phyloP scores from a whole-genome alignment of 768 basidiomycete genomes.

The Clitopilus passeckerianus region DNA sequence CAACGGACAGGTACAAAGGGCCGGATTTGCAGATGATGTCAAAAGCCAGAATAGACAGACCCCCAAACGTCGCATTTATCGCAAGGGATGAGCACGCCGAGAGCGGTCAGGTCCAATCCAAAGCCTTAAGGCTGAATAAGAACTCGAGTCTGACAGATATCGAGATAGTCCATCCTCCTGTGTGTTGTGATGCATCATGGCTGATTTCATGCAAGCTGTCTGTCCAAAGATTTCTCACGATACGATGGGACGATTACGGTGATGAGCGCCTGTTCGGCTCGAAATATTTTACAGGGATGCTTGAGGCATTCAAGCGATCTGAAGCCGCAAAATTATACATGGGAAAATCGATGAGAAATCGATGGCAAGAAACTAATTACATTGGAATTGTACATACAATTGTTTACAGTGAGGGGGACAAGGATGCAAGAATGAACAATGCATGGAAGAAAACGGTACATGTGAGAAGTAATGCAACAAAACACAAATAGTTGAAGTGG shows the following conservation, averaged over 20 bases:
- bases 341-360: too few relatives aligned
- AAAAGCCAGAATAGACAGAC: neutral
- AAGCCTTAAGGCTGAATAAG: neutral
- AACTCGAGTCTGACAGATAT: neutral
- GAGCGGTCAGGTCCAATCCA: neutral
- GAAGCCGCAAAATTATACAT: neutral
- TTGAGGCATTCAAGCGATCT: neutral
- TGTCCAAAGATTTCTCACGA: neutral
- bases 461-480: neutral
- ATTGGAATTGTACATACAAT: neutral
- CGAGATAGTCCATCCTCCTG: neutral
- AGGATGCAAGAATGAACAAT: neutral
- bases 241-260: neutral
- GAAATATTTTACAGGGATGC: neutral
- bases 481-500: neutral
- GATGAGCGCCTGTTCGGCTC: too few relatives aligned
- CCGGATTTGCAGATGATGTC: neutral
- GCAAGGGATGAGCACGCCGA: neutral
- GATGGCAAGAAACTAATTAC: neutral
- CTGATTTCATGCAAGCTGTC: neutral
- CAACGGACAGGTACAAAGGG: neutral
- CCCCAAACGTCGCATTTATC: neutral
- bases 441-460: neutral
- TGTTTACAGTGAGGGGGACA: neutral
- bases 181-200: neutral